Base-by-base conservation (phyloP, 495 filamentous ascomycete genomes). In the Tuber aestivum region DNA sequence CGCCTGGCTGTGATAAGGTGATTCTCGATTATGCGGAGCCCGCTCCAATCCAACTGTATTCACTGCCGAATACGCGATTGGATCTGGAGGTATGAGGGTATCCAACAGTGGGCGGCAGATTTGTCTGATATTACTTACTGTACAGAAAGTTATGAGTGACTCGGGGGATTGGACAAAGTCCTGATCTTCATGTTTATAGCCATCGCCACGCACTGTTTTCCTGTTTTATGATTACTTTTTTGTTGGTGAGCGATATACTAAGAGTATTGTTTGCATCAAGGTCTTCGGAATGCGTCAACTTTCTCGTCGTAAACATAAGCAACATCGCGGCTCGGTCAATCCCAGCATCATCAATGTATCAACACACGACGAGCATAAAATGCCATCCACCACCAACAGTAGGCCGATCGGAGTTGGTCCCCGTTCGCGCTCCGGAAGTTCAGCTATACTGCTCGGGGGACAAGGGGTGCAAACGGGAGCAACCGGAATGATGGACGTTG, bases 281-380 rank as follows among this genome's bases (percentile, higher is more conserved):
- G 93, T 94, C 37, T 94, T 97, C 82, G 95, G 94, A 38, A 93
- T 94, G 89, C 92, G 95, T 32, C 95, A 98, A 84, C 87, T 98
- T 16, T 94, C 93, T 20, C 90, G 91, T 74, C 91, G 94, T 65
- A 83, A 82, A 70, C 77, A 80, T 56, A 79, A 80, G 32, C 69
- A 50, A 32, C 77, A 71, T 65, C 77, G 72, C 42, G 37, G 70
- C 65, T 78, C 76, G 7, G 70, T 72, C 61, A 44, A 76, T 32
- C 77, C 78, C n/a, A 79, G 70, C 44, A 78, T 79, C 42, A 79
- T 79, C 72, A 41, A 72, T 41, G 45, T 41, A n/a, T 61, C 65
- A 35, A 44, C 71, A n/a, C 75, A 76, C 32, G 77, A 79, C 23
- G 77, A 82, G 40, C 80, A 74, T 71, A 79, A 73, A 48, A 73